Percentiles rank a stretch among this genome's conserved stretches.
Conservation (phyloP, 495 filamentous ascomycete genomes). For the Neurospora sp. region DNA sequence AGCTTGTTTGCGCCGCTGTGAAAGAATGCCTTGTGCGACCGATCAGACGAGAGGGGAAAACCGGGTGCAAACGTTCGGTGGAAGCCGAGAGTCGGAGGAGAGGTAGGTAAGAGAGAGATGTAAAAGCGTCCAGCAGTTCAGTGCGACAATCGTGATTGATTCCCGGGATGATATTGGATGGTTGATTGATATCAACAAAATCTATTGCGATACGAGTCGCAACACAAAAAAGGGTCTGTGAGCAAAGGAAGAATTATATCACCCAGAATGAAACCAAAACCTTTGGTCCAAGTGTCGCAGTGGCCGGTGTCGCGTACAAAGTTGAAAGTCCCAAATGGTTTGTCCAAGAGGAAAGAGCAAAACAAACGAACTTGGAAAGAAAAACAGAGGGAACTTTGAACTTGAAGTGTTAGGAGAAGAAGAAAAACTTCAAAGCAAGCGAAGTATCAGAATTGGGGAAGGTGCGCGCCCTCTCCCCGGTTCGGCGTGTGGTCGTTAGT, state of each 20-base stretch:
- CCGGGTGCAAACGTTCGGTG: neutral
- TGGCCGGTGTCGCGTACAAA: neutral
- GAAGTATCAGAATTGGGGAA: neutral
- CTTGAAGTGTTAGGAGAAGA: neutral
- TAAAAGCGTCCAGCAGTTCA: neutral
- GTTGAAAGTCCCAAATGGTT: neutral
- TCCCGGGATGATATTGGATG: neutral
- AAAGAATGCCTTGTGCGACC: neutral
- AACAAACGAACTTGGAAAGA: neutral
- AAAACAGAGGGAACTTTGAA: neutral
- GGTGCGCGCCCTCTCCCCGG: neutral
- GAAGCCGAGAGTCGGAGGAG: neutral
- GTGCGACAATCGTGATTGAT: neutral
- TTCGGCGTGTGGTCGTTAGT: neutral
- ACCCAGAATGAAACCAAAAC: neutral
- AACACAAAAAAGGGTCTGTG: neutral
- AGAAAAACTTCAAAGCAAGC: neutral
- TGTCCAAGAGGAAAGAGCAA: neutral
- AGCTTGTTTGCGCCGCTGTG: neutral
- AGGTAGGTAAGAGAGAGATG: neutral
- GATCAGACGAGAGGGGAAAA: neutral
- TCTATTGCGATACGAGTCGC: neutral
- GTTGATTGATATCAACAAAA: neutral
- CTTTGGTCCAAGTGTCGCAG: neutral
- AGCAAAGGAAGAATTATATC: neutral